Conservation (phyloP, 208 protist genomes). For the Crithidia thermophila region DNA sequence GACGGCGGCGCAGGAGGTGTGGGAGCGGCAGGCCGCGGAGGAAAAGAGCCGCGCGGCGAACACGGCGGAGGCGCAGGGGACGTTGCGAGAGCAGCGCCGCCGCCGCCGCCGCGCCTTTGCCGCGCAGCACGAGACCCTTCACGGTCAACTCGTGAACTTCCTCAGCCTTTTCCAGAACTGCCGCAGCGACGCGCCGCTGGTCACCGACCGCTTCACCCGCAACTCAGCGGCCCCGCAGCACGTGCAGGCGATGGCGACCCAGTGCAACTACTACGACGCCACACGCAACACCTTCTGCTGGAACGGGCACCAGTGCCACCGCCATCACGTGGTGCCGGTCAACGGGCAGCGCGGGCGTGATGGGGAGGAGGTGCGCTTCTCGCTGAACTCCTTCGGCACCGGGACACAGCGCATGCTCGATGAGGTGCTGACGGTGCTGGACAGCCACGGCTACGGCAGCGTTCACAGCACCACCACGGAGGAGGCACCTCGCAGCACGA, state of each 20-base stretch:
- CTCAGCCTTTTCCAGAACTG: conserved; percentile 27
- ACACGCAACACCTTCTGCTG: conserved; percentile 46
- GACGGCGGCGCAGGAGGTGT: conserved; percentile 8
- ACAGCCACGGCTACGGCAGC: conserved; percentile 18
- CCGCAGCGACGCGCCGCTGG: conserved; percentile 24
- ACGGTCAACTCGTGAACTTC: conserved; percentile 35
- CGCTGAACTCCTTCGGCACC: conserved; percentile 26
- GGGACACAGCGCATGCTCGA: conserved; percentile 32
- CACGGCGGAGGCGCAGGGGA: neutral
- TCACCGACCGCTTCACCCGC: conserved; percentile 13
- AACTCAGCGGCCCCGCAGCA: conserved; percentile 16
- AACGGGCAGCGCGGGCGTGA: conserved; percentile 23
- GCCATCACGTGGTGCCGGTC: conserved; percentile 30
- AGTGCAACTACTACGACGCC: conserved; percentile 40
- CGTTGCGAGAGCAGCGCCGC: conserved; percentile 8
- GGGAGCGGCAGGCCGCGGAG: conserved; percentile 11
- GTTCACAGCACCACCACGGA: neutral
- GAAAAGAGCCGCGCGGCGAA: neutral
- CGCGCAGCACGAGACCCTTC: conserved; percentile 19
- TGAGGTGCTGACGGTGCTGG: conserved; percentile 29
- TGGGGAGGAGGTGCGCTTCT: conserved; percentile 21
- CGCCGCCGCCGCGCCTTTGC: conserved; percentile 25
- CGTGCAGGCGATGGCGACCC: conserved; percentile 15
- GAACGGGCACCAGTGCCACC: conserved; percentile 44
- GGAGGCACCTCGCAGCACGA: neutral